A percentile compares a stretch with the other conserved stretches of the same genome.
These are phyloP conservation scores for Plasmodiophora brassicae DNA, from an alignment of 208 protist species.

Conservation along the genomic window DNA sequence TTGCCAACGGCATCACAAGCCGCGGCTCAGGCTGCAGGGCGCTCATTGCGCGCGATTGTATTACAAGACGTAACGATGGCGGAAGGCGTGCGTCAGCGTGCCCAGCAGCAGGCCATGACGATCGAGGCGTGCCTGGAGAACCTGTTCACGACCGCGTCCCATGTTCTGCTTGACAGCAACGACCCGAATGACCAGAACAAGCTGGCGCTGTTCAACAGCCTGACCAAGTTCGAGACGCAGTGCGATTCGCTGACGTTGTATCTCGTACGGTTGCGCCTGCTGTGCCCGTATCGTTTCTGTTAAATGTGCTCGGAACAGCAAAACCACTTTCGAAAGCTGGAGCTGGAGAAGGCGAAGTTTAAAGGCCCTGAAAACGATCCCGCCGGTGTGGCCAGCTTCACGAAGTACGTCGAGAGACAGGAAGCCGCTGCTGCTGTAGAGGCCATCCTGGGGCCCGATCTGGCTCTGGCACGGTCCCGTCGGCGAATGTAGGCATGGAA, in stretches of 20 bases:
- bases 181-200: not conserved
- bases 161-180: not conserved
- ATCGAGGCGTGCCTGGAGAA: not conserved
- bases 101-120: not conserved
- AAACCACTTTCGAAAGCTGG: not conserved
- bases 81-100: too few species aligned
- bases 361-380: not conserved
- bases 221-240: constrained; percentile 26
- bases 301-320: not conserved
- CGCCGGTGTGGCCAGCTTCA: not conserved
- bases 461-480: not conserved
- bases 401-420: constrained; percentile 11
- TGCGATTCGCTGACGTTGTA: not conserved
- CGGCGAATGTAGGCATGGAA: not conserved
- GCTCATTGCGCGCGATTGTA: too few species aligned
- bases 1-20: too few species aligned
- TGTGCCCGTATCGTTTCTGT: not conserved
- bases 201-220: not conserved
- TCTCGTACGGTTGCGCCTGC: too few species aligned
- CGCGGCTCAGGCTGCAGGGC: too few species aligned
- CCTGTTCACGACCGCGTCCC: not conserved
- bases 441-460: not conserved
- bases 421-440: not conserved
- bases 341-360: not conserved
- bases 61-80: too few species aligned